Evolutionary conservation across 2,329 filamentous ascomycete species (phyloP), one percentile per base, ranked within the genome.

Genomic region (Nothophaeocryptopus gaeumannii): DNA sequence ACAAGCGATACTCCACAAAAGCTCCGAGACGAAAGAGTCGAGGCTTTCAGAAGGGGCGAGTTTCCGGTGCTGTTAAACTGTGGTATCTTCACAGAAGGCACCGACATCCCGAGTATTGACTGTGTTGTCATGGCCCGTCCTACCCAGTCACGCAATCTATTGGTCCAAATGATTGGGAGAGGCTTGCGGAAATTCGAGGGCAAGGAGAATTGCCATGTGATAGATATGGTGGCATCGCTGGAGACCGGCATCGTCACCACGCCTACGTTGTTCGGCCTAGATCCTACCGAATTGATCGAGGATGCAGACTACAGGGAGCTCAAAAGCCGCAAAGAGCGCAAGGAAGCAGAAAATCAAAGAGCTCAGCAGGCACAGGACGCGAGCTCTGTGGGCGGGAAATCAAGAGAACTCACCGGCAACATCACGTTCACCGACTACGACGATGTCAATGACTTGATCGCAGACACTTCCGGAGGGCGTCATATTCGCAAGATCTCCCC

Each of bases 161-260:
- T 99, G 1, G 83, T 97, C 1, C 93, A 99, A 70, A 99, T 99
- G 93, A 96, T 99, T 54, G 93, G 93, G 0, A 81, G 93, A 61
- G 93, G 93, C 4, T 88, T 99, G 82, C 83, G 93, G 36, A 73
- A 96, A 34, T 80, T 89, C 66, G 76, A 84, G 1, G 86, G 81
- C 10, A 99, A 99, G 70, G 74, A 84, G 34, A 82, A 97, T 64
- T 99, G 93, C 60, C 93, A 97, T 67, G 78, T 99, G 52, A 95
- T 99, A 63, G 93, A 99, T 69, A 90, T 99, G 83, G 93, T 97
- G 0, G 86, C 91, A 0, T 89, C 84, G 33, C 74, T 97, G 15
- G 83, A 84, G 44, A 87, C 84, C 0, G 93, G 93, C 4, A 88
- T 99, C 44, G 81, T 96, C 2, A 95, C 90, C 0, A 90, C 89